These are phyloP conservation scores for Colletotrichum karsti DNA, from an alignment of 2,329 filamentous ascomycete genomes.

Conservation along the genomic window DNA sequence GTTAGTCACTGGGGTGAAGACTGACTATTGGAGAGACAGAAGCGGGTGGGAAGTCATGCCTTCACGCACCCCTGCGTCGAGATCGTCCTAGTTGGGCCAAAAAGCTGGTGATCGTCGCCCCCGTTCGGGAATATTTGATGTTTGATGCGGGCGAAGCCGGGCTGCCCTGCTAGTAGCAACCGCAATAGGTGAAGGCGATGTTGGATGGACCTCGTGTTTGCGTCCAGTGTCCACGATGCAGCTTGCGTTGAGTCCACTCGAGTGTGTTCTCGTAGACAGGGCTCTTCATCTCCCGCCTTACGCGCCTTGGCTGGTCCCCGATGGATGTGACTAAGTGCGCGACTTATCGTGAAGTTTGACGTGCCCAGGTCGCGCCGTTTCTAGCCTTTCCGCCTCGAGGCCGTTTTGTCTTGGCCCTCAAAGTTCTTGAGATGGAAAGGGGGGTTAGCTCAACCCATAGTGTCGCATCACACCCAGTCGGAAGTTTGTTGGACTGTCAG, in stretches of 20 bases:
- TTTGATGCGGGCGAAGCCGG: conserved; percentile 7
- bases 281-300: not conserved
- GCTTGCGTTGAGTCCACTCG: not conserved
- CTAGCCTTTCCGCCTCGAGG: not conserved
- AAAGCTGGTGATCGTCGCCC: not conserved
- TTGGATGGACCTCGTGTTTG: not conserved
- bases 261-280: not conserved
- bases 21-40: not conserved
- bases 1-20: not conserved
- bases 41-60: not conserved
- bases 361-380: not conserved
- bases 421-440: not conserved
- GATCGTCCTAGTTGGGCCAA: conserved; percentile 12
- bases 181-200: not conserved
- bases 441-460: not conserved
- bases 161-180: not conserved
- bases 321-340: not conserved
- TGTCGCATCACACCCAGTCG: not conserved
- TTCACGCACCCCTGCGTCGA: not conserved
- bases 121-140: conserved; percentile 1
- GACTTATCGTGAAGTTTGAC: not conserved
- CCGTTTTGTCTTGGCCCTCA: not conserved
- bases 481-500: not conserved
- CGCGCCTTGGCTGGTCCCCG: not conserved
- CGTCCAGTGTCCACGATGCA: not conserved